phyloP scores from a whole-genome alignment of 2,329 filamentous ascomycete species.

The Elsinoe perseae region DNA sequence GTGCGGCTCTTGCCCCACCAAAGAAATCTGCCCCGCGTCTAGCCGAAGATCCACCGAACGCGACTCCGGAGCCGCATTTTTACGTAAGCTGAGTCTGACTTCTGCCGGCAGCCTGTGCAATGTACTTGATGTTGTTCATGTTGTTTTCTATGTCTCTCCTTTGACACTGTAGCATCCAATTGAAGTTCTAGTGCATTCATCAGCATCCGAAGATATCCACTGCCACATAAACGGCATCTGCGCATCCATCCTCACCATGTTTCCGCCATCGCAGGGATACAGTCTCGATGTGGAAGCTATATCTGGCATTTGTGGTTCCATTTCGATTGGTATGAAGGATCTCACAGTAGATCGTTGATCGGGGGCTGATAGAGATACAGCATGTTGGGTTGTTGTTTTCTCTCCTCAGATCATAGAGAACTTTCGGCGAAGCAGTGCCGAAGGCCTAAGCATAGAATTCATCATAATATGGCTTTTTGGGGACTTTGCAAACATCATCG shows the following conservation, averaged over 20 bases:
- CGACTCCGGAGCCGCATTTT: not conserved
- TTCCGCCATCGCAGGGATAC: constrained; percentile 46
- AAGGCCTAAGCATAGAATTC: constrained; percentile 85
- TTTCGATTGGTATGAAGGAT: constrained; percentile 57
- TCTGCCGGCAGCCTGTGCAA: not conserved
- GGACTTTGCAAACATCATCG: constrained; percentile 94
- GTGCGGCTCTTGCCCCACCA: constrained; percentile 5
- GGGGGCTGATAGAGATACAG: constrained; percentile 29
- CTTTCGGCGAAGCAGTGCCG: constrained; percentile 74
- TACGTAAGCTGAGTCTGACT: not conserved
- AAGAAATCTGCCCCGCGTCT: not conserved
- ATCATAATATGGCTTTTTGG: constrained; percentile 87
- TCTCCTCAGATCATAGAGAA: constrained; percentile 96
- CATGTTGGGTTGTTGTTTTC: constrained; percentile 97
- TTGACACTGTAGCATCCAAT: not conserved
- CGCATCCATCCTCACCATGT: constrained; percentile 32
- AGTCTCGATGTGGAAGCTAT: constrained; percentile 83
- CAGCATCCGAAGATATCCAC: too few species aligned
- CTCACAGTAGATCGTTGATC: not conserved
- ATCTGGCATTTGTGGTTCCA: constrained; percentile 87
- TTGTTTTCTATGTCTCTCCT: not conserved
- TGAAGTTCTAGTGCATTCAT: not conserved
- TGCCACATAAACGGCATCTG: too few species aligned
- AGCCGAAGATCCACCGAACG: not conserved
- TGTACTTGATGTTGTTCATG: not conserved